These are phyloP conservation scores for Fusarium sp. DNA, from an alignment of 2,329 filamentous ascomycete species.

Conservation along the genomic window DNA sequence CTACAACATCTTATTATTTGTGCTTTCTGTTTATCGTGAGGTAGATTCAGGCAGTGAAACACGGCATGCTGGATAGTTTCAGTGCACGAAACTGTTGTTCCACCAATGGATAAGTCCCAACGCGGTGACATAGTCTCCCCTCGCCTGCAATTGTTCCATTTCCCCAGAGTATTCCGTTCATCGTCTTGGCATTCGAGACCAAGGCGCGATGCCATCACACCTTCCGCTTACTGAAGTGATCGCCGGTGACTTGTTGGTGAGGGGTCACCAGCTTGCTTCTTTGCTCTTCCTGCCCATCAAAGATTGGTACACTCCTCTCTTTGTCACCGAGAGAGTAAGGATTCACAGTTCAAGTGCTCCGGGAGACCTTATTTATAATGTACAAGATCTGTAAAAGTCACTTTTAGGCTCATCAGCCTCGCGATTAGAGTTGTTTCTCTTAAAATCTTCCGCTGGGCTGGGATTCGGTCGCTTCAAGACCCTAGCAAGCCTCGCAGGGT, in stretches of 20 bases:
- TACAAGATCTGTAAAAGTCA: too few species aligned
- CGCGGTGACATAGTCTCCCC: too few species aligned
- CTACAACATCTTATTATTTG: background rate
- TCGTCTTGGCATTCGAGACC: background rate
- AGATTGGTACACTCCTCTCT: too few species aligned
- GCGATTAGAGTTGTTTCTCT: background rate
- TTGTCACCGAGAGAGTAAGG: background rate
- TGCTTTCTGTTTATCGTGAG: background rate
- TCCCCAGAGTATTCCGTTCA: too few species aligned
- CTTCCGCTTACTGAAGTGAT: background rate
- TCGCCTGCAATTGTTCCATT: background rate
- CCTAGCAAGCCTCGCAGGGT: background rate
- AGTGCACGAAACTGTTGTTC: background rate
- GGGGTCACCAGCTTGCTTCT: background rate
- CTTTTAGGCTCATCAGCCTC: background rate
- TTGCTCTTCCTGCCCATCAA: background rate
- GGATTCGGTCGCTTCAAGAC: conserved; percentile 6
- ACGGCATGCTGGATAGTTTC: background rate
- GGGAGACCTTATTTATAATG: background rate
- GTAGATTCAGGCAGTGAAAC: background rate
- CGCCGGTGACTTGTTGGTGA: background rate
- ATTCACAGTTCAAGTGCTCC: background rate
- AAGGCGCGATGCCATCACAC: background rate
- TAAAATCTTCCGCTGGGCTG: background rate
- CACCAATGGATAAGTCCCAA: background rate